A percentile compares a stretch with the other conserved stretches of the same genome.
Conservation (phyloP, 2,329 filamentous ascomycete species). For the Monilinia aucupariae region DNA sequence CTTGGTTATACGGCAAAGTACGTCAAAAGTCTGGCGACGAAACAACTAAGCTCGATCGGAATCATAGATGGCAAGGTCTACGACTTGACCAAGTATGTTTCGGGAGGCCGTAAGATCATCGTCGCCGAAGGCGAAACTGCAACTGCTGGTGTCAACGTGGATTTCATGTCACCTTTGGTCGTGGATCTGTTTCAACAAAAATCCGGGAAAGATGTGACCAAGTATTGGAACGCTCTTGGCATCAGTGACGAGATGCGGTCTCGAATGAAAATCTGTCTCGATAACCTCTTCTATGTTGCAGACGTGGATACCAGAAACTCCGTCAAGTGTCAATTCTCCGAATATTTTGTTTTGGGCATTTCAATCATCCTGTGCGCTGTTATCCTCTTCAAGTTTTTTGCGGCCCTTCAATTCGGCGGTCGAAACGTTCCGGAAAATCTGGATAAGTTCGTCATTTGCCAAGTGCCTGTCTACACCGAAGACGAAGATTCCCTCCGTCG, state of each 20-base stretch:
- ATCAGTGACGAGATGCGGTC: slow-evolving; percentile 52
- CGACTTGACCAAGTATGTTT: slow-evolving; percentile 78
- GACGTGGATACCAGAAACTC: slow-evolving; percentile 90
- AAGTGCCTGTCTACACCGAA: slow-evolving; percentile 96
- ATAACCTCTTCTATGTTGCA: slow-evolving; percentile 93
- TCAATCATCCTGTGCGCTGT: slow-evolving; percentile 74
- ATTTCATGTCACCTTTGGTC: slow-evolving; percentile 78
- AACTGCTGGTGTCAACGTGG: slow-evolving; percentile 48
- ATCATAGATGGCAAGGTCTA: slow-evolving; percentile 78
- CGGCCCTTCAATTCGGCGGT: slow-evolving; percentile 85
- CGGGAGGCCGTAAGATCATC: slow-evolving; percentile 63
- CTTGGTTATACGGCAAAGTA: slow-evolving; percentile 79
- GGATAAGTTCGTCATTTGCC: slow-evolving; percentile 97
- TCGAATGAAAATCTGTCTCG: slow-evolving; percentile 75
- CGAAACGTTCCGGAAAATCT: slow-evolving; percentile 93
- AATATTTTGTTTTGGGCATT: slow-evolving; percentile 82
- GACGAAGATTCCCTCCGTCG: slow-evolving; percentile 95
- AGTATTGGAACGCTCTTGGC: slow-evolving; percentile 70
- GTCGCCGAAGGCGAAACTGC: slow-evolving; percentile 48
- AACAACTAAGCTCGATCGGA: slow-evolving; percentile 61
- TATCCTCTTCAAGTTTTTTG: slow-evolving; percentile 94
- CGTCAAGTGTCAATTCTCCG: slow-evolving; percentile 74
- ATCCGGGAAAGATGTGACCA: slow-evolving; percentile 73
- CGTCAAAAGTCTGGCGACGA: slow-evolving; percentile 61
- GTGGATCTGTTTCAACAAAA: slow-evolving; percentile 70